Conservation (phyloP, 805 yeast genomes). For the Metschnikowia continentalis region DNA sequence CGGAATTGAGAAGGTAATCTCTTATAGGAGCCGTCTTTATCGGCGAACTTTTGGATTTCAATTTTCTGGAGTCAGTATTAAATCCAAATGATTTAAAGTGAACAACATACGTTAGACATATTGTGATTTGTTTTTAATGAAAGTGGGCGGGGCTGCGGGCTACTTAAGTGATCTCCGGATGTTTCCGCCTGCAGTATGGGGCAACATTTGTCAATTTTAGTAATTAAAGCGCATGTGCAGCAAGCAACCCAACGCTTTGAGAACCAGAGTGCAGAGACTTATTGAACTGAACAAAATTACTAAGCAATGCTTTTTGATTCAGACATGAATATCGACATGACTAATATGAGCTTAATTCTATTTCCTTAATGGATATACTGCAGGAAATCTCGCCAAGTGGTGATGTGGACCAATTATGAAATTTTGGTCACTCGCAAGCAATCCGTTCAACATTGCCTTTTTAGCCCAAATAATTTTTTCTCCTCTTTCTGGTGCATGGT, state of each 20-base stretch:
- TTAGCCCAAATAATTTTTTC: too few species aligned
- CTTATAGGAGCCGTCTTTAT: constrained; percentile 51
- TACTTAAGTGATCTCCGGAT: background rate
- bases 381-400: background rate
- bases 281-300: too few species aligned
- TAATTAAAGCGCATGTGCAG: background rate
- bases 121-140: background rate
- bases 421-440: background rate
- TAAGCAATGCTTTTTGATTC: too few species aligned
- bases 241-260: background rate
- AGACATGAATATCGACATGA: background rate
- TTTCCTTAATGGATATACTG: background rate
- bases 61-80: constrained; percentile 21
- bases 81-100: background rate
- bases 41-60: constrained; percentile 48
- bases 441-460: background rate
- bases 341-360: background rate
- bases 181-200: background rate
- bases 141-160: background rate
- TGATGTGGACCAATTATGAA: background rate
- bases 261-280: background rate
- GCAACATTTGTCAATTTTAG: constrained; percentile 1
- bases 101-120: constrained; percentile 4
- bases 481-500: background rate
- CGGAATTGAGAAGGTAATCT: constrained; percentile 58